phyloP scores from a whole-genome alignment of 768 basidiomycete species.

The Leccinum incarnatum region DNA sequence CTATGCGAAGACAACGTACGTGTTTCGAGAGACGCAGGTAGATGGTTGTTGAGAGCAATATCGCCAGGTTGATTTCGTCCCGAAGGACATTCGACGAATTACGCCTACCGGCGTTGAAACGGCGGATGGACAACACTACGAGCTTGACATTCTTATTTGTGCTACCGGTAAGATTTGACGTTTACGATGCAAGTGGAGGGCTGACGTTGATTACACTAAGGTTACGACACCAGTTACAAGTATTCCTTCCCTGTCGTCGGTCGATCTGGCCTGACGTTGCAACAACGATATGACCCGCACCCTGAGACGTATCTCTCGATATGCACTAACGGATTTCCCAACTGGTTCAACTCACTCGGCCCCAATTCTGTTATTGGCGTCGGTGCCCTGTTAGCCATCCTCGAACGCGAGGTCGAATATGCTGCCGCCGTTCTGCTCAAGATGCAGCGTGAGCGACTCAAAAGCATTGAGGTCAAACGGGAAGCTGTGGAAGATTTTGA shows the following conservation, averaged over 20 bases:
- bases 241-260: slow-evolving; percentile 53
- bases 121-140: slow-evolving; percentile 49
- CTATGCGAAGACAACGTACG: not conserved
- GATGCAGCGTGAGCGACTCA: slow-evolving; percentile 59
- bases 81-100: slow-evolving; percentile 20
- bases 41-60: not conserved
- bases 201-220: not conserved
- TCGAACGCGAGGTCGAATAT: slow-evolving; percentile 59
- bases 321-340: slow-evolving; percentile 65
- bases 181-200: not conserved
- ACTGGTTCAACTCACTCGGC: slow-evolving; percentile 57
- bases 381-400: slow-evolving; percentile 52
- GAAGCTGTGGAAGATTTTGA: slow-evolving; percentile 64
- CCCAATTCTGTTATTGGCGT: slow-evolving; percentile 57
- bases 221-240: slow-evolving; percentile 48
- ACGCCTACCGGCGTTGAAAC: slow-evolving; percentile 56
- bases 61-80: slow-evolving; percentile 43
- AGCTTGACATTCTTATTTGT: slow-evolving; percentile 59
- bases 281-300: slow-evolving; percentile 52
- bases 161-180: slow-evolving; percentile 44
- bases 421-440: slow-evolving; percentile 53
- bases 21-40: not conserved
- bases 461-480: slow-evolving; percentile 56
- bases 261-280: slow-evolving; percentile 51
- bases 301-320: slow-evolving; percentile 58